phyloP scores from a whole-genome alignment of 495 filamentous ascomycete genomes.

The Tuber calosporum region DNA sequence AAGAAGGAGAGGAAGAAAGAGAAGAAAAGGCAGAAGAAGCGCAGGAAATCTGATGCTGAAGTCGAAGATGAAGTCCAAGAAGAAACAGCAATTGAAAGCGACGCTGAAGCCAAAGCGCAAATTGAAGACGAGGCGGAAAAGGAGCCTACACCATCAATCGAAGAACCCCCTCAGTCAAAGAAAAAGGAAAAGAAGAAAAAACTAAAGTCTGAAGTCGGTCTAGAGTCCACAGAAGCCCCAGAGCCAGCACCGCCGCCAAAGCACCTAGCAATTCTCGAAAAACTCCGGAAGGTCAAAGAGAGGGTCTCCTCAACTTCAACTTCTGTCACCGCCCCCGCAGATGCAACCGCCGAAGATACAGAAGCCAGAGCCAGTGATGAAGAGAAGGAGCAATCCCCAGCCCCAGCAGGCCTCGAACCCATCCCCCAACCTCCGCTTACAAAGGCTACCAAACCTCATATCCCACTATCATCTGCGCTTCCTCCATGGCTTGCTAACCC shows the following conservation, averaged over 20 bases:
- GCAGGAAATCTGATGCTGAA: constrained; percentile 29
- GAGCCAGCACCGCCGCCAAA: constrained; percentile 17
- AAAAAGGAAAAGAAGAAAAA: constrained; percentile 31
- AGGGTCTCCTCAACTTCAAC: constrained; percentile 8
- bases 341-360: constrained; percentile 1
- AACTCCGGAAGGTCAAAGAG: constrained; percentile 29
- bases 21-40: constrained; percentile 26
- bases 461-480: constrained; percentile 46
- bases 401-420: constrained; percentile 32
- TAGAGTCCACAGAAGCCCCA: constrained; percentile 1
- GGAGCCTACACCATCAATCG: constrained; percentile 2
- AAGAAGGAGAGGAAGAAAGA: constrained; percentile 41
- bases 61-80: constrained; percentile 19
- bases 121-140: constrained; percentile 32
- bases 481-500: constrained; percentile 72
- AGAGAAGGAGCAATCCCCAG: not conserved
- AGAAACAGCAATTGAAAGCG: not conserved
- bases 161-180: constrained; percentile 26
- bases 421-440: constrained; percentile 34
- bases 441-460: constrained; percentile 14
- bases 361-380: not conserved
- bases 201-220: constrained; percentile 27
- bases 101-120: constrained; percentile 13
- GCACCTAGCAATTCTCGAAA: constrained; percentile 38
- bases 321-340: not conserved